These are phyloP conservation scores for Verticillium isaacii DNA, from an alignment of 2,329 filamentous ascomycete species.

Conservation along the genomic window DNA sequence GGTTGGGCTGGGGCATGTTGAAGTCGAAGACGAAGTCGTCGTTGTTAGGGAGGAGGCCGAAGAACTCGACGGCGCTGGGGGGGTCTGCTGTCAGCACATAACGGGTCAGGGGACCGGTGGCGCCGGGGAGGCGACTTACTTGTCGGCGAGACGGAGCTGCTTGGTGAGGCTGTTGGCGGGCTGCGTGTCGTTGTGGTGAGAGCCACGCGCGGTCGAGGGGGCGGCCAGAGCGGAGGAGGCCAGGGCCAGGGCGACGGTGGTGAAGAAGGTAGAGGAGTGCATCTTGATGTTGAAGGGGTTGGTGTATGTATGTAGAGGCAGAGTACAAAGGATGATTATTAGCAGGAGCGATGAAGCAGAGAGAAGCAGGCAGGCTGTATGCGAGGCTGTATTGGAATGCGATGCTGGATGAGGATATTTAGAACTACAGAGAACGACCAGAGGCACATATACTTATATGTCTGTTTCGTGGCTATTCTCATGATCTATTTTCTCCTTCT, in stretches of 20 bases:
- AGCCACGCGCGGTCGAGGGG: slow-evolving; percentile 4
- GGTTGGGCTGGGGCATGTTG: slow-evolving; percentile 23
- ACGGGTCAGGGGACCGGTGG: neutral
- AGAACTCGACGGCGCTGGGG: slow-evolving; percentile 34
- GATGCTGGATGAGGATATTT: neutral
- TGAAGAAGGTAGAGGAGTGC: slow-evolving; percentile 26
- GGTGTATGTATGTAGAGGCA: neutral
- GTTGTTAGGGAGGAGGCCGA: slow-evolving; percentile 36
- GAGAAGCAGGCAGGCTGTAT: too few relatives aligned
- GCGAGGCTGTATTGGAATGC: neutral
- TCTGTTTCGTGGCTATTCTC: neutral
- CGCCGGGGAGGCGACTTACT: slow-evolving; percentile 17
- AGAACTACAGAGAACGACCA: neutral
- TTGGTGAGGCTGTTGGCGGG: slow-evolving; percentile 12
- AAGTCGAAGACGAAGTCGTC: slow-evolving; percentile 46
- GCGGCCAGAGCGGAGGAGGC: slow-evolving; percentile 25
- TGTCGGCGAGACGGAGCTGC: slow-evolving; percentile 34
- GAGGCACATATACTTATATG: neutral
- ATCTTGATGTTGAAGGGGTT: slow-evolving; percentile 20
- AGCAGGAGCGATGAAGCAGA: too few relatives aligned
- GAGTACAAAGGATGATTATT: too few relatives aligned
- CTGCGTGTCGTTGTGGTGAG: slow-evolving; percentile 4
- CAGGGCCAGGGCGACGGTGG: slow-evolving; percentile 33
- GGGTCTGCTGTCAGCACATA: slow-evolving; percentile 9
- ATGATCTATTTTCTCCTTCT: neutral